A percentile compares a stretch with the other conserved stretches of the same genome.
phyloP scores from a whole-genome alignment of 2,329 filamentous ascomycete genomes.

The Colletotrichum acutatum region DNA sequence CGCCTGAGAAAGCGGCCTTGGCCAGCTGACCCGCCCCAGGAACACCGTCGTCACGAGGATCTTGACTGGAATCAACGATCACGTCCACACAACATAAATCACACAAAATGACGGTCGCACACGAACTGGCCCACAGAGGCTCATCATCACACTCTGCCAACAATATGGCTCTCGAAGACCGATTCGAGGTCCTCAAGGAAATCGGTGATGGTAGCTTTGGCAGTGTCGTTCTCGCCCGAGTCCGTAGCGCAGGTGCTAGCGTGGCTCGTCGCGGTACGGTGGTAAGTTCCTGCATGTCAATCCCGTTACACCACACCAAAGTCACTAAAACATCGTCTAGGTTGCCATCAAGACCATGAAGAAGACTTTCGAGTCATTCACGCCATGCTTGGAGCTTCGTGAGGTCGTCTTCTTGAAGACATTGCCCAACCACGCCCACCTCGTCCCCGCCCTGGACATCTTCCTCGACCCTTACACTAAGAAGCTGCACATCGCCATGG shows the following conservation, averaged over 20 bases:
- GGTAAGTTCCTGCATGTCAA: constrained; percentile 66
- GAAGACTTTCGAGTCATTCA: constrained; percentile 95
- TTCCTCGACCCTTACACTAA: constrained; percentile 96
- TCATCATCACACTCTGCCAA: constrained; percentile 64
- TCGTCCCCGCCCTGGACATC: constrained; percentile 98
- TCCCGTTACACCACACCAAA: constrained; percentile 1
- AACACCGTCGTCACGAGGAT: constrained; percentile 33
- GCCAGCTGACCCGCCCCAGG: constrained; percentile 34
- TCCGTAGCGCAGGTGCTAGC: constrained; percentile 88
- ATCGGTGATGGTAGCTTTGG: constrained; percentile 99
- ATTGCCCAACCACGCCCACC: constrained; percentile 85
- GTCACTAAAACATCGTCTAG: constrained; percentile 56
- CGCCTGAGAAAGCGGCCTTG: constrained; percentile 37
- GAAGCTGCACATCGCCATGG: constrained; percentile 98
- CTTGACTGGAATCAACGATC: constrained; percentile 37
- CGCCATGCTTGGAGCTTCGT: constrained; percentile 89
- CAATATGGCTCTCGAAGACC: constrained; percentile 81
- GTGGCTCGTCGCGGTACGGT: constrained; percentile 91
- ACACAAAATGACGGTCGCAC: constrained; percentile 78
- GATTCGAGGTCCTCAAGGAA: constrained; percentile 97
- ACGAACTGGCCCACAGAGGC: constrained; percentile 78
- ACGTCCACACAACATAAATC: constrained; percentile 11
- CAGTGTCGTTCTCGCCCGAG: constrained; percentile 91
- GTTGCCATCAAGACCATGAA: constrained; percentile 99
- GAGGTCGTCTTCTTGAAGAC: constrained; percentile 97